These are phyloP conservation scores for Didymella exigua DNA, from an alignment of 2,329 filamentous ascomycete genomes.

Conservation along the genomic window DNA sequence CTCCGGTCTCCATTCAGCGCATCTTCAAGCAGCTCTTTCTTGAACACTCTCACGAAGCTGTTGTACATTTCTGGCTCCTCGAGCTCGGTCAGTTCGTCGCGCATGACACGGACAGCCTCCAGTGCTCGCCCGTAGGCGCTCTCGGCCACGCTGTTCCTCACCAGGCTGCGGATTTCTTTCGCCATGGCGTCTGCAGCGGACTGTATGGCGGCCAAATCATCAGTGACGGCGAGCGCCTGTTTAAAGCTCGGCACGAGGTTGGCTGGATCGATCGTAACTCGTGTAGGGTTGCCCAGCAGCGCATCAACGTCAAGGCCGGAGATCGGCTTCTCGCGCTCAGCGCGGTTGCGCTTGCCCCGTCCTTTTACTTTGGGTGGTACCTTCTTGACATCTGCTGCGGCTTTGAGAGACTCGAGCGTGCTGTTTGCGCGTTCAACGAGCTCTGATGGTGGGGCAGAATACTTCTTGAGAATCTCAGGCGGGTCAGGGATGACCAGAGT, in stretches of 20 bases:
- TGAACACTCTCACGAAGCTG: constrained; percentile 71
- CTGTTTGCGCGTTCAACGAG: constrained; percentile 65
- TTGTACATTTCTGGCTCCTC: constrained; percentile 83
- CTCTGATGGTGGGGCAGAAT: constrained; percentile 72
- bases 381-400: constrained; percentile 77
- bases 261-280: constrained; percentile 63
- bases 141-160: constrained; percentile 76
- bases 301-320: constrained; percentile 88
- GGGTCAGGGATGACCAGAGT: constrained; percentile 61
- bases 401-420: constrained; percentile 67
- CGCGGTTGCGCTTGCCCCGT: constrained; percentile 63
- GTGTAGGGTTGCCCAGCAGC: constrained; percentile 69
- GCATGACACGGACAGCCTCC: constrained; percentile 78
- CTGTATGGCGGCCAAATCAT: constrained; percentile 66
- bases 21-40: constrained; percentile 70
- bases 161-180: constrained; percentile 69
- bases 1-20: constrained; percentile 76
- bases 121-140: constrained; percentile 73
- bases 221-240: constrained; percentile 69
- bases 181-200: constrained; percentile 77
- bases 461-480: constrained; percentile 64
- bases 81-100: constrained; percentile 74
- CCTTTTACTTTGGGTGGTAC: constrained; percentile 82
- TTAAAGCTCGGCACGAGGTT: constrained; percentile 94
- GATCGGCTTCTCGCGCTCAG: constrained; percentile 77